These are phyloP conservation scores for Tulasnella sp. DNA, from an alignment of 768 basidiomycete species.

Conservation along the genomic window DNA sequence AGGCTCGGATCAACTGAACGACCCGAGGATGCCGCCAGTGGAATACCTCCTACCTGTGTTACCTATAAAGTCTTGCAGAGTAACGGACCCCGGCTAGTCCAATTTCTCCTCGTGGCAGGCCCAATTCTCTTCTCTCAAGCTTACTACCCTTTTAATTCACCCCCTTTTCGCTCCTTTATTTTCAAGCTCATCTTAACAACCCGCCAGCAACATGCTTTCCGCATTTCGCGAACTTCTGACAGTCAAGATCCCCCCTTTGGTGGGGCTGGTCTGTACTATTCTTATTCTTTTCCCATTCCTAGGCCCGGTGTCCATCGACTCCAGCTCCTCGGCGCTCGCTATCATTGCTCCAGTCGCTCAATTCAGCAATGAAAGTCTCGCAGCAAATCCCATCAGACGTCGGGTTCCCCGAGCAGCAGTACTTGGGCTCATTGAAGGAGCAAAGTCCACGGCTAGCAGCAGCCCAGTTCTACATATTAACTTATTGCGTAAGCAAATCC, in stretches of 20 bases:
- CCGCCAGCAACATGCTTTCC: slow-evolving; percentile 9
- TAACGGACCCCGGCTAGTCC: background rate
- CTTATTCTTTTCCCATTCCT: slow-evolving; percentile 13
- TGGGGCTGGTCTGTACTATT: slow-evolving; percentile 12
- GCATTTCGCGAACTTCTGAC: slow-evolving; percentile 12
- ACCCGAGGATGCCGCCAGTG: background rate
- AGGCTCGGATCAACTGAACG: background rate
- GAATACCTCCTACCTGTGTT: background rate
- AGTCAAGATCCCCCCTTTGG: slow-evolving; percentile 8
- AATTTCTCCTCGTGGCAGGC: background rate
- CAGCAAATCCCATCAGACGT: background rate
- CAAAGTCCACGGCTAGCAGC: background rate
- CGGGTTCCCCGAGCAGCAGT: slow-evolving; percentile 1
- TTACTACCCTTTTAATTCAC: background rate
- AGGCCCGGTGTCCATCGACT: slow-evolving; percentile 5
- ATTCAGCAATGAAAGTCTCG: background rate
- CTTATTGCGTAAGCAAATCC: slow-evolving; percentile 7
- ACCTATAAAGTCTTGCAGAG: background rate
- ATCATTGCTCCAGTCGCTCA: background rate
- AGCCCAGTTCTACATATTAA: slow-evolving; percentile 3
- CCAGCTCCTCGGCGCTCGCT: background rate
- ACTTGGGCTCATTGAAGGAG: background rate
- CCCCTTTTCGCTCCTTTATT: background rate
- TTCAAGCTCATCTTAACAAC: background rate
- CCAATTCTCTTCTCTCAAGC: background rate